Evolutionary conservation across 192 early-diverging fungal species (phyloP), one percentile per base, ranked within the genome.

Genomic region (Linnemannia exigua): DNA sequence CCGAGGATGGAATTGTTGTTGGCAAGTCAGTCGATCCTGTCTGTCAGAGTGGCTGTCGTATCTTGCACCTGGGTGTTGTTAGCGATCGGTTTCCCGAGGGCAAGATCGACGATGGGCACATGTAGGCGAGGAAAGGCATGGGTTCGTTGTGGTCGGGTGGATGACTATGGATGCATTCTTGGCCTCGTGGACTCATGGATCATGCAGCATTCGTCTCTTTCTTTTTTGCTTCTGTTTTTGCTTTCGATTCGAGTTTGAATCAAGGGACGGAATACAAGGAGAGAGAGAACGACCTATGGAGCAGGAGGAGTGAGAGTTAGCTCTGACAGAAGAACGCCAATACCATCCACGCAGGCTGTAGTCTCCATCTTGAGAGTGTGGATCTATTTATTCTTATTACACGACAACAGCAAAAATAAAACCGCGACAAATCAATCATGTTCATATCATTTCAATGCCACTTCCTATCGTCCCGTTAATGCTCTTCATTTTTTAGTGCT

Each of bases 11-110:
- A 41, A 92, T 98, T 79, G 94, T 97, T 74, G 95, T 97, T 67
- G 96, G 97, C 67, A 89, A 95, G 75, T 93, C 93, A 70, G 92
- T 95, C 12, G 95, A 98, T 77, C 97, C 97, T 1, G 97, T 98
- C 1, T 95, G 95, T 68, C 95, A 96, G 91, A 91, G 92, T 20
- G 97, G 97, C 8, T 95, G 95, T 87, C 94, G 97, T 25, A 95
- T 98, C 46, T 89, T 97, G 33, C 97, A 98, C 81, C 80, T 98
- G 1, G 97, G 97, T 22, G 92, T 97, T 28, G 92, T 92, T 1
- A 90, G 90, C 37, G 90, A 90, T n/a, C 79, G 82, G 22, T 92
- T 91, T 44, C 84, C 84, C 22, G 88, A 89, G 48, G 88, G 79
- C 46, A 88, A 90, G 52, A 89, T 90, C n/a, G 88, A 94, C 75